Base-by-base conservation (phyloP, 805 yeast genomes). In the Starmerella asiatica region DNA sequence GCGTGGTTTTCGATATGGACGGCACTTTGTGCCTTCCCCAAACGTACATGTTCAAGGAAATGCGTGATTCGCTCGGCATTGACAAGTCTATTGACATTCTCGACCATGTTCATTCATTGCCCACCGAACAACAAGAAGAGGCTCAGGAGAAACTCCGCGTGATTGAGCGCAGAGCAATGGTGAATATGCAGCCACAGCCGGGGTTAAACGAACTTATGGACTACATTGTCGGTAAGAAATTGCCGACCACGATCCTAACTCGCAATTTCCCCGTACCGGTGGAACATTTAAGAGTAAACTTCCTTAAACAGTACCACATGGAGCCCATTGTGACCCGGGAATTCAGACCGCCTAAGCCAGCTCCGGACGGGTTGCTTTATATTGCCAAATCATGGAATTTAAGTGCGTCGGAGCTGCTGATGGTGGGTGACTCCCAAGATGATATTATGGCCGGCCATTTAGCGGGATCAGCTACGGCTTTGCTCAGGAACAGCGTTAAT, bases 401-500 rank as follows among this genome's bases (percentile, higher is more conserved):
- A 15, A 48, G 56, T 1, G 71, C 79, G 0, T 47, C 56, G 15
- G 61, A 69, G 29, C 45, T 77, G 23, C 53, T 76, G 5, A 78
- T 78, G 85, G 79, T 78, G 14, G 86, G 86, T 11, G 85, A 78
- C 53, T 77, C 84, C 0, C 56, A 63, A 30, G 85, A 78, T 56
- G 86, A 78, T 51, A 73, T 78, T 75, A 58, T 50, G 31, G 71
- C 80, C 23, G 85, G 83, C 3, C 54, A 63, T 23, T 48, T 60
- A n/a, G 84, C 85, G 1, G 84, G 84, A 0, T 69, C 71, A 32
- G 60, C 67, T 2, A 69, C 82, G 0, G 61, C 76, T 3, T 58
- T 78, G 37, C 56, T 78, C 31, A 65, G 62, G 32, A 73, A 73
- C 44, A 64, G 65, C 20, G 70, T 65, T 26, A 78, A 78, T 46